Conservation (phyloP, 2,329 filamentous ascomycete species). For the Myriosclerotinia scirpicola region DNA sequence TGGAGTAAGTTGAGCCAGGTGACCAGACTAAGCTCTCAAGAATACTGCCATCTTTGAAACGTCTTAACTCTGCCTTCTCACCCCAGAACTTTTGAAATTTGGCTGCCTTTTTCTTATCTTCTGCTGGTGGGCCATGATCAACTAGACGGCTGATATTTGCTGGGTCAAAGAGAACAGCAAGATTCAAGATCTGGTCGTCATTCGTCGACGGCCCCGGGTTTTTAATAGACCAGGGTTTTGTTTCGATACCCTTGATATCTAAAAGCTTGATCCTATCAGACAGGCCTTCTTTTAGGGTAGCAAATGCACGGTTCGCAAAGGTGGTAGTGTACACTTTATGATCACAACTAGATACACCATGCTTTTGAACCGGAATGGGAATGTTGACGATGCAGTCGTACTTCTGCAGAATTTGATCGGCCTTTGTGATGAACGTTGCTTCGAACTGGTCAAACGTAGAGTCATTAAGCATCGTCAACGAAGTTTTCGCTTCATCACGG, state of each 20-base stretch:
- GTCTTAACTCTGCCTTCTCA: constrained; percentile 84
- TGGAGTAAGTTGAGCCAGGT: constrained; percentile 56
- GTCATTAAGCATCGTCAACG: constrained; percentile 73
- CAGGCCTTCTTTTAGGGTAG: constrained; percentile 67
- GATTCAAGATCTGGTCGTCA: constrained; percentile 48
- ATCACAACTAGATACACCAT: constrained; percentile 30
- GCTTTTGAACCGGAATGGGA: constrained; percentile 23
- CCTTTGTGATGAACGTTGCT: constrained; percentile 72
- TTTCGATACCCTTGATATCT: constrained; percentile 50
- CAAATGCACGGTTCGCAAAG: constrained; percentile 60
- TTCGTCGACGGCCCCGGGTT: constrained; percentile 40
- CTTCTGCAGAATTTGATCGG: constrained; percentile 53
- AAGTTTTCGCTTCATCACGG: constrained; percentile 71
- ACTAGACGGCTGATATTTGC: constrained; percentile 72
- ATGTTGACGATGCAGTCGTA: constrained; percentile 52
- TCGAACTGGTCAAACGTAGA: constrained; percentile 77
- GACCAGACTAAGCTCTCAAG: constrained; percentile 90
- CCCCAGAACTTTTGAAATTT: constrained; percentile 93
- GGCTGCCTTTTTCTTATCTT: constrained; percentile 79
- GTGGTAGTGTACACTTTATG: constrained; percentile 33
- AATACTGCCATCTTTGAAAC: constrained; percentile 94
- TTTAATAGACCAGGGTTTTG: constrained; percentile 50
- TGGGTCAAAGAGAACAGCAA: constrained; percentile 73
- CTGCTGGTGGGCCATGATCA: constrained; percentile 83
- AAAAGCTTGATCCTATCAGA: constrained; percentile 72